phyloP scores from a whole-genome alignment of 2,329 filamentous ascomycete genomes.

The Fusarium pininemorale region DNA sequence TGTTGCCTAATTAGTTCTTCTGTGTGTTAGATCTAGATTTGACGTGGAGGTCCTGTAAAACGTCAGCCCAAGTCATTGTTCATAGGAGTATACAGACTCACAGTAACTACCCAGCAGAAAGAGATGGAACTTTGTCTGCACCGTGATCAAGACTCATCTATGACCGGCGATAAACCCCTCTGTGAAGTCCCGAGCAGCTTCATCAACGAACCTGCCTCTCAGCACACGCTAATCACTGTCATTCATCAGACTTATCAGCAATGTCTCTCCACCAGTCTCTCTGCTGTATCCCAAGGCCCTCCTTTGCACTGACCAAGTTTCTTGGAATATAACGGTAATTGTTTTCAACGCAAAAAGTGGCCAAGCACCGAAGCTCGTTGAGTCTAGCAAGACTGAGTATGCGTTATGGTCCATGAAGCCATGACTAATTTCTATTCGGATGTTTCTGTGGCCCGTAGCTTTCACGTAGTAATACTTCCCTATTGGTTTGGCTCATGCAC shows the following conservation, averaged over 20 bases:
- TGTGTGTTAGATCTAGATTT: background rate
- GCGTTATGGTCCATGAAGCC: background rate
- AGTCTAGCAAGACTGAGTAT: background rate
- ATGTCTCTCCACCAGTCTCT: background rate
- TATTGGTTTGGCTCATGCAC: background rate
- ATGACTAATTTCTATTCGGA: background rate
- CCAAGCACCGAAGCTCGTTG: background rate
- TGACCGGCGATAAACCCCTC: background rate
- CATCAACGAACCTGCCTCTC: background rate
- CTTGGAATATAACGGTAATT: background rate
- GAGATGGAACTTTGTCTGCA: rapidly evolving
- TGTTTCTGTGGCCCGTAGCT: background rate
- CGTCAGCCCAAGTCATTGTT: background rate
- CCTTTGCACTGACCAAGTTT: background rate
- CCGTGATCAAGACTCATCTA: background rate
- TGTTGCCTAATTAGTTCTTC: rapidly evolving
- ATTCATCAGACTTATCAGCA: background rate
- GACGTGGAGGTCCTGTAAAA: too few species aligned
- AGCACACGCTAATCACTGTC: conserved; percentile 5
- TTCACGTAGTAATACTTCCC: background rate
- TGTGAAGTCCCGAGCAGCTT: background rate
- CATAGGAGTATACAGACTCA: too few species aligned
- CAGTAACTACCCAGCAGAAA: background rate
- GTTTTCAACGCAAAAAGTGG: background rate
- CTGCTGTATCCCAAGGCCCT: background rate